Base-by-base conservation (phyloP, 2,329 filamentous ascomycete species). In the Diaporthe citriasiana region DNA sequence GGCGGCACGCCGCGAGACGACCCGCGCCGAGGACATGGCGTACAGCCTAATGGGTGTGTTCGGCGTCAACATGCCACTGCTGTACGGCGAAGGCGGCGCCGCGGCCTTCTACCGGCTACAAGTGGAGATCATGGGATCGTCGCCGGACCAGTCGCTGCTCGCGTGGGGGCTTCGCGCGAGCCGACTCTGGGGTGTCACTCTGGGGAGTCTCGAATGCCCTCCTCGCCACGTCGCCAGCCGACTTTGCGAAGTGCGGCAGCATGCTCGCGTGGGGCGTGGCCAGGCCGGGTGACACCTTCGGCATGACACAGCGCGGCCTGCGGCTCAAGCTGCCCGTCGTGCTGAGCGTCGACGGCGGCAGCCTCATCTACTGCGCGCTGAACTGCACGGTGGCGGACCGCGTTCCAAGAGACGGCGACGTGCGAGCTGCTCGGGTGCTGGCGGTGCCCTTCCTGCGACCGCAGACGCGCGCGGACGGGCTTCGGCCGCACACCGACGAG, bases 41-140 rank as follows among this genome's bases (percentile, higher is more conserved):
- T 74, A 74, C 42, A 69, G 47, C 19, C 73, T 74, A 4, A 51
- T 74, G 47, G 73, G 73, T 9, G 69, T 74, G 5, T 74, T 74
- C 35, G 53, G 68, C 10, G 70, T 74, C 27, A 72, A 70, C 17
- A 72, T 74, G 73, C 70, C 59, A 12, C 33, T 74, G 4, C n/a
- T 69, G 7, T 74, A 74, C 51, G 73, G 73, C 15, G 73, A 74
- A 45, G 51, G 51, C 15, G 3, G 33, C 4, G 22, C n/a, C 10
- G 40, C 40, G 17, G 25, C 70, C 4, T 74, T 74, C 33, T 22
- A 42, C 13, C 57, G 73, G 25, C 13, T 74, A 27, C 73, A 74
- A 25, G 56, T 69, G 35, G 60, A 72, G 42, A 72, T 74, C 30
- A 13, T 74, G 47, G 72, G 50, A 25, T 47, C 51, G 10, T 55